Evolutionary conservation across 192 early-diverging fungal species (phyloP).

Genomic region (Podila epigama): DNA sequence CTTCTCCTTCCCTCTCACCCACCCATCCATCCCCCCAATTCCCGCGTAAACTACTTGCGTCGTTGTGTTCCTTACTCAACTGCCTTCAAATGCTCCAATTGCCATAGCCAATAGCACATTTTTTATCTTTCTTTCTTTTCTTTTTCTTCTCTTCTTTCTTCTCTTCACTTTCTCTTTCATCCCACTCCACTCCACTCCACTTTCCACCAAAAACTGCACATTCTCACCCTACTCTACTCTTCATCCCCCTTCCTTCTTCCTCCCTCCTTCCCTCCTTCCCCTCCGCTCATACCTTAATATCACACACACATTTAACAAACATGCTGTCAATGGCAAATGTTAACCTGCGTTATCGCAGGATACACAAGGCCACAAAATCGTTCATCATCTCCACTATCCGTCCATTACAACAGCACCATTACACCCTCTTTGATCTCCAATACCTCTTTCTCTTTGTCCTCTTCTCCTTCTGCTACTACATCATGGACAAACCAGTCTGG

Average conservation of each 20-base stretch:
- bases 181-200: too few species aligned
- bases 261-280: neutral
- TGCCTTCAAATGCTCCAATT: too few species aligned
- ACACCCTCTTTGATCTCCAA: constrained; percentile 54
- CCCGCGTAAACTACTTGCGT: too few species aligned
- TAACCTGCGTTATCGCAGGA: constrained; percentile 32
- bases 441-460: constrained; percentile 54
- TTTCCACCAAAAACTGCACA: neutral
- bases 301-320: neutral
- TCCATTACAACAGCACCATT: constrained; percentile 35
- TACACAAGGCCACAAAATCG: constrained; percentile 14
- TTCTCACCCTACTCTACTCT: neutral
- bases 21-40: neutral
- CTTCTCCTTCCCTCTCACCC: neutral
- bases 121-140: neutral
- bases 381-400: constrained; percentile 26
- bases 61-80: too few species aligned
- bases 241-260: neutral
- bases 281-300: neutral
- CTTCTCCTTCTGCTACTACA: constrained; percentile 45
- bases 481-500: constrained; percentile 50
- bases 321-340: constrained; percentile 30
- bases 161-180: too few species aligned
- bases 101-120: too few species aligned
- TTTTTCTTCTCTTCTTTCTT: neutral